Base-by-base conservation (phyloP, 2,329 filamentous ascomycete species). In the Hypoxylon sp. region DNA sequence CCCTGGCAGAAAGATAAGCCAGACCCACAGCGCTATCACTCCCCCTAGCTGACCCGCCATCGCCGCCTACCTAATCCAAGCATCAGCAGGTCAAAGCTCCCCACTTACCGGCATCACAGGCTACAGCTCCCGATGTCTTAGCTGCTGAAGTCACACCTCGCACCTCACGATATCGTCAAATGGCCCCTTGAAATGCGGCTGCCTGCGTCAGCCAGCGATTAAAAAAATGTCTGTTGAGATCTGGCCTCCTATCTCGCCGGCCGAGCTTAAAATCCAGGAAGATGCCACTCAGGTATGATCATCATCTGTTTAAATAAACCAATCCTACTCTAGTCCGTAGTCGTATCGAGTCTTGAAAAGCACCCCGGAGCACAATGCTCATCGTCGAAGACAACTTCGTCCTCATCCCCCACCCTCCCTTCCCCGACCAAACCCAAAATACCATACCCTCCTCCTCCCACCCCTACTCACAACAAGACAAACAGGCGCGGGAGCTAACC, bases 161-260 rank as follows among this genome's bases (percentile, higher is more conserved):
- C 43, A 55, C 50, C 29, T 66, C 50, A 29, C 54, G 45, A 63
- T 62, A 64, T 21, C 32, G 29, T 47, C 50, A 32, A 56, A 71
- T 64, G 65, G 50, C 48, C 30, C 23, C 11, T 61, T 68, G 60
- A 61, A 68, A 72, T 70, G 67, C 70, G 69, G 74, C 65, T 74
- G 73, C 72, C 73, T 75, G 45, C 58, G 63, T 48, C 45, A 58
- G 56, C 54, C 46, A 48, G 37, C 60, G 27, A 41, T 67, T 71
- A 76, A 65, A 70, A 88, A 65, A 69, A 88, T 88, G 86, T 87
- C 86, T 67, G 77, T 88, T 70, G 84, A 83, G 70, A 83, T 88
- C 79, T 88, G 85, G 85, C 86, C 86, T 76, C 80, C 80, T 71
- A 76, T 88, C 61, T 77, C 84, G 56, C 80, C 81, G 2, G 79